phyloP scores from a whole-genome alignment of 768 basidiomycete genomes.

The Tulasnella sp. region DNA sequence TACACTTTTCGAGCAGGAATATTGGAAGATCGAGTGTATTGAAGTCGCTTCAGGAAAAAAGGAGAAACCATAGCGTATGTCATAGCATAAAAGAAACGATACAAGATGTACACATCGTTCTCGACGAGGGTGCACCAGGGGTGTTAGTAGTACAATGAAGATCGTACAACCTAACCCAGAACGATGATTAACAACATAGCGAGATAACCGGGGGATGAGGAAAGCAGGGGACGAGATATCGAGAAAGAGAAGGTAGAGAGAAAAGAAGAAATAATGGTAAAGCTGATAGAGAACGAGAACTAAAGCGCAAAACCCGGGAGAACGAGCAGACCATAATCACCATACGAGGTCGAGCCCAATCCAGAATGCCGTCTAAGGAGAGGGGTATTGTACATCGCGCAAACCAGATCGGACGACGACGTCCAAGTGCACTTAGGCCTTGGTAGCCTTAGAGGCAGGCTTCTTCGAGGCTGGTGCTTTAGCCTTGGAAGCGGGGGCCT shows the following conservation, averaged over 20 bases:
- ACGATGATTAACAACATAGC: no score
- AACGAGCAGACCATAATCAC: neutral
- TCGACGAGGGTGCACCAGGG: no score
- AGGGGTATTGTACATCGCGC: neutral
- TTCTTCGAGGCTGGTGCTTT: conserved; percentile 8
- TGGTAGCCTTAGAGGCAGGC: neutral
- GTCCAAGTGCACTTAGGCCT: neutral
- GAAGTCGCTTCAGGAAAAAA: no score
- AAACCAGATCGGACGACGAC: neutral
- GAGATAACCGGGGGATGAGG: no score
- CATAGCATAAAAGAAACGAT: no score
- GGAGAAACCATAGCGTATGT: no score
- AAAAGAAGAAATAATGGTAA: neutral
- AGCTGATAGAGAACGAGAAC: neutral
- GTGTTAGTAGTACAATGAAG: no score
- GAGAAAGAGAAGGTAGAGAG: no score
- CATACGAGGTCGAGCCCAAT: neutral
- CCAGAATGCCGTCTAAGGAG: neutral
- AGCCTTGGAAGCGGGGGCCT: conserved; percentile 10
- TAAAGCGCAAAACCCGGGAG: neutral
- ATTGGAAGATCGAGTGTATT: no score
- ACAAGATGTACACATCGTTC: no score
- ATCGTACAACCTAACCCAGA: no score
- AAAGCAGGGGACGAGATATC: neutral
- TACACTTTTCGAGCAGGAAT: no score